Evolutionary conservation across 352 stramenopile species (phyloP), one percentile per base, ranked within the genome.

Genomic region (Globisporangium polare): DNA sequence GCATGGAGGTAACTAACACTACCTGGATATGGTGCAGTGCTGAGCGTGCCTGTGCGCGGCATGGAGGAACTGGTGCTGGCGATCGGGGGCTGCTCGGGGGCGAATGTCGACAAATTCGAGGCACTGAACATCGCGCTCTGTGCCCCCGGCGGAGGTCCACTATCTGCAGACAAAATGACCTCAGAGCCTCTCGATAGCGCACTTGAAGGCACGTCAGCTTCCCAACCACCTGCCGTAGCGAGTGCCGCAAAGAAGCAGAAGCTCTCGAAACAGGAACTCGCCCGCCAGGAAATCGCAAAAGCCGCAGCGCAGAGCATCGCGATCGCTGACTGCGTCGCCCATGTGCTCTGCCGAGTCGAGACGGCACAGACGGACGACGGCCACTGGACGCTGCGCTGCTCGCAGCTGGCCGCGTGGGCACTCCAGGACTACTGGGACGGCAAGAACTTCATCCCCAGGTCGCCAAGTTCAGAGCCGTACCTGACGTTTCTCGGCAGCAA

Each of bases 401-500:
- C 71, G 15, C 77, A 90, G 60, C 66, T 92, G 10, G 78, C 75
- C 15, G 83, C 74, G 3, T 90, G 78, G 78, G 73, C 70, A 51
- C 74, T 68, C 39, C 67, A 47, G n/a, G 59, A 60, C 6, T 95
- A 95, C 59, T 95, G 86, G 86, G 76, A 95, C 63, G 84, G 84
- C 45, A 83, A 86, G 54, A 88, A 86, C 51, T 94, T 95, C 53
- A 78, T 88, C 46, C 73, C 83, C 5, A 69, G 66, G 53, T 46
- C 61, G 7, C 27, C 55, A 5, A 60, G 62, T 2, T 29, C 71
- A 1, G 64, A 66, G 5, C 75, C 83, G 22, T 94, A 85, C 56
- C 65, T 95, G 49, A 90, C 86, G n/a, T 95, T 95, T 53, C 71
- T 95, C 4, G 86, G 86, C 20, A 92, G 80, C 57, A 85, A 93